A percentile compares a stretch with the other conserved stretches of the same genome.
phyloP scores from a whole-genome alignment of 208 protist species.

The Wallacemonas sp. region DNA sequence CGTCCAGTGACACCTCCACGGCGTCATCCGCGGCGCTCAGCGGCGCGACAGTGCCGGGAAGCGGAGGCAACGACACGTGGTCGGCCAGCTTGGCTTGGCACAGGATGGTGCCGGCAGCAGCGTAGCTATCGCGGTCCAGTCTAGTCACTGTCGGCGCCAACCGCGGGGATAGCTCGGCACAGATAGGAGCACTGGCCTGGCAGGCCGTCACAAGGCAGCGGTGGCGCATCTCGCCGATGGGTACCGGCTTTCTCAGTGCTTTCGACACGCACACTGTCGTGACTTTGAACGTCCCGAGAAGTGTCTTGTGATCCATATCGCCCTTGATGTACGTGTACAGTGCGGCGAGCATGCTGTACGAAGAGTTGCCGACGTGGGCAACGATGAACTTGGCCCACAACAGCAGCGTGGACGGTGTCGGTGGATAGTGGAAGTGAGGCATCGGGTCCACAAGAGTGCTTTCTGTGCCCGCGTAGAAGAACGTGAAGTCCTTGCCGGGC shows the following conservation, averaged over 20 bases:
- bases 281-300: constrained; percentile 52
- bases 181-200: neutral
- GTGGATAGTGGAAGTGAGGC: constrained; percentile 25
- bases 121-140: neutral
- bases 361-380: constrained; percentile 49
- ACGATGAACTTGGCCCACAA: constrained; percentile 32
- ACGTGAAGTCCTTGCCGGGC: constrained; percentile 25
- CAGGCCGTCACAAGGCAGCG: neutral
- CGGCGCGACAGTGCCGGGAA: neutral
- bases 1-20: neutral
- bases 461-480: constrained; percentile 66
- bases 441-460: constrained; percentile 22
- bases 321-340: constrained; percentile 44
- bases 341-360: constrained; percentile 43
- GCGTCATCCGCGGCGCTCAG: neutral
- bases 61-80: neutral
- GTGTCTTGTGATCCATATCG: constrained; percentile 17
- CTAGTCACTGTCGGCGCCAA: neutral
- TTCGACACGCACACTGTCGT: constrained; percentile 59
- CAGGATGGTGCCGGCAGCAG: neutral
- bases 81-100: neutral
- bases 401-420: constrained; percentile 38
- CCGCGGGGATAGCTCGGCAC: neutral
- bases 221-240: constrained; percentile 10
- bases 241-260: constrained; percentile 21